Base-by-base conservation (phyloP, 768 basidiomycete genomes). In the Hortiboletus campestris region DNA sequence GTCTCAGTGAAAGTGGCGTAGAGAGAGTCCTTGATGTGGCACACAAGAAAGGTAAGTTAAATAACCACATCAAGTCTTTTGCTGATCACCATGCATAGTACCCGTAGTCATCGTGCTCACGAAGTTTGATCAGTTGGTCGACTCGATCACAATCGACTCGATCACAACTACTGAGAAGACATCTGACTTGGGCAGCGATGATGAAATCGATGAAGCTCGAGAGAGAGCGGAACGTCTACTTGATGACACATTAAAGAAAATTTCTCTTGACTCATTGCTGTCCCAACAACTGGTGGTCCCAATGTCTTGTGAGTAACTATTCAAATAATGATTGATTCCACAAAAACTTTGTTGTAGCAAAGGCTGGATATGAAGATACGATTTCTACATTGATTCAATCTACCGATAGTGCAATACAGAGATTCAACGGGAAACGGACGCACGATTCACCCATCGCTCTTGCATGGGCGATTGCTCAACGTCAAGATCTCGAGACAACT, bases 381-480 rank as follows among this genome's bases (percentile, higher is more conserved):
- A 20, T 38, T 20, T 43, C 56, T 17, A n/a, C 46, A 17, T 42
- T 57, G 35, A 48, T 57, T 19, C 46, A 57, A 17, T 31, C 41
- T 3, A 57, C 51, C 8, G 51, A 57, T 47, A 41, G 25, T 25
- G 46, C 31, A 16, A 53, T 57, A 53, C 51, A 53, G 29, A 53
- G n/a, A 17, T 20, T 31, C 29, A 14, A 47, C 13, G 40, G 28
- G 34, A 47, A 20, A 25, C 45, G 34, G 7, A 57, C 20, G 17
- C 56, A 36, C 25, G 39, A 41, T 32, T 29, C 13, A 14, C 32
- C 56, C 16, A 31, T 25, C 34, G n/a, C 56, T 43, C 56, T 57
- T 42, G 35, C 40, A 7, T 57, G 56, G 56, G 46, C 45, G 22
- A 48, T 47, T 1, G 56, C 56, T 42, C 56, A 57, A 31, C 56